These are phyloP conservation scores for Capronia americana DNA, from an alignment of 2,329 filamentous ascomycete species.

Conservation along the genomic window DNA sequence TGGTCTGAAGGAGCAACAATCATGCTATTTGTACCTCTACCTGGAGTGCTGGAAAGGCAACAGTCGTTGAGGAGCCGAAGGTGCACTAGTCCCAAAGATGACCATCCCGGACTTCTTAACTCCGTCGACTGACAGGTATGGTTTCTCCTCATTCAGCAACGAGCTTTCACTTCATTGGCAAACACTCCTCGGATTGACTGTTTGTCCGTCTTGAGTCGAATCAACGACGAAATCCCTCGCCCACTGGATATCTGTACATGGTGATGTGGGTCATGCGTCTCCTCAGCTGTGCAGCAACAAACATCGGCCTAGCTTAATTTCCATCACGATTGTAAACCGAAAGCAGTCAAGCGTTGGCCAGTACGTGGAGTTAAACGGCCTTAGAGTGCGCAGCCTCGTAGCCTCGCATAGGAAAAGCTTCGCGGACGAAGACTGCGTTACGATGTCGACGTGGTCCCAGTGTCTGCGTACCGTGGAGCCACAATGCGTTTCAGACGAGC, in stretches of 20 bases:
- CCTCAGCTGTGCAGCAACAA: background rate
- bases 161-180: background rate
- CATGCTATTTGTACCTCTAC: conserved; percentile 4
- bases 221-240: background rate
- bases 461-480: background rate
- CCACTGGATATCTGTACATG: background rate
- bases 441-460: background rate
- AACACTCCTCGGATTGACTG: background rate
- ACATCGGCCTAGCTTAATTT: background rate
- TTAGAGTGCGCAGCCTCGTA: background rate
- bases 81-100: background rate
- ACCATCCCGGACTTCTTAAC: conserved; percentile 8
- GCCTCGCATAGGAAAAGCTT: background rate
- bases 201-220: background rate
- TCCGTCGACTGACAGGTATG: background rate
- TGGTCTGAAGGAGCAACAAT: background rate
- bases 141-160: conserved; percentile 5
- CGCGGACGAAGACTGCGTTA: background rate
- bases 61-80: background rate
- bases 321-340: background rate
- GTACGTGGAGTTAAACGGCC: background rate
- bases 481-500: background rate
- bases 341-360: background rate
- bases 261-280: background rate
- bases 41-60: background rate